Evolutionary conservation across 352 stramenopile species (phyloP).

Genomic region (Phytophthora pisi): DNA sequence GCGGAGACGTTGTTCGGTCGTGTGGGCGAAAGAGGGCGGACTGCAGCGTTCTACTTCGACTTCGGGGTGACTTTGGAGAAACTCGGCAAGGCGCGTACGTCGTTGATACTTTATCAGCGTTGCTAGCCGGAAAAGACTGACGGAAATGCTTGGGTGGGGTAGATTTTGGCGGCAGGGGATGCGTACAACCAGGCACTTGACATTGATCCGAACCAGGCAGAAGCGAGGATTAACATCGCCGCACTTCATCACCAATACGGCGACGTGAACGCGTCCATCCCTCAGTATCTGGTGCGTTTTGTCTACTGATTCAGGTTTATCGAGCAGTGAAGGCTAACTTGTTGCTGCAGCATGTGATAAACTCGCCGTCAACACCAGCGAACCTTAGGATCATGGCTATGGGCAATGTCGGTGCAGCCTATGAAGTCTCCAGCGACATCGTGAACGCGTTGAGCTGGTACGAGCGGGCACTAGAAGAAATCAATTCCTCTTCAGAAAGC

Average conservation of each 20-base stretch:
- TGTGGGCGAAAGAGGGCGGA: conserved; percentile 16
- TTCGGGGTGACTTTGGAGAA: conserved; percentile 55
- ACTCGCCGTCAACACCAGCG: conserved; percentile 16
- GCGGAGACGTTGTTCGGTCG: conserved; percentile 42
- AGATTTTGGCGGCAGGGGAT: conserved; percentile 52
- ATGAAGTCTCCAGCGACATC: conserved; percentile 45
- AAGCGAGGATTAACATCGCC: conserved; percentile 72
- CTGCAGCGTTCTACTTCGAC: conserved; percentile 55
- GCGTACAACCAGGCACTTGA: conserved; percentile 52
- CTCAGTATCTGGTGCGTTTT: conserved; percentile 45
- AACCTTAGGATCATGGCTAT: conserved; percentile 40
- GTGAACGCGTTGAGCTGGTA: conserved; percentile 41
- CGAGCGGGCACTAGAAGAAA: conserved; percentile 21
- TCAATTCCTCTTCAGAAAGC: conserved; percentile 5
- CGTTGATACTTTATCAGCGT: background rate
- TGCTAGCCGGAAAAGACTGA: background rate
- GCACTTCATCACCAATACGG: conserved; percentile 69
- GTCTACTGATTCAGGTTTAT: background rate
- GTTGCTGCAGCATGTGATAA: conserved; percentile 36
- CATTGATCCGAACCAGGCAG: conserved; percentile 31
- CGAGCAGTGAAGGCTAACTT: conserved; percentile 5
- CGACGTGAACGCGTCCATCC: conserved; percentile 53
- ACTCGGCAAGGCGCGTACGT: conserved; percentile 46
- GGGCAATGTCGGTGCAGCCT: conserved; percentile 55
- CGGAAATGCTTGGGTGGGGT: conserved; percentile 2